Percentiles rank a stretch among this genome's conserved stretches.
Evolutionary conservation across 306 rosid species (phyloP).

Genomic region (Cucurbita ficifolia): DNA sequence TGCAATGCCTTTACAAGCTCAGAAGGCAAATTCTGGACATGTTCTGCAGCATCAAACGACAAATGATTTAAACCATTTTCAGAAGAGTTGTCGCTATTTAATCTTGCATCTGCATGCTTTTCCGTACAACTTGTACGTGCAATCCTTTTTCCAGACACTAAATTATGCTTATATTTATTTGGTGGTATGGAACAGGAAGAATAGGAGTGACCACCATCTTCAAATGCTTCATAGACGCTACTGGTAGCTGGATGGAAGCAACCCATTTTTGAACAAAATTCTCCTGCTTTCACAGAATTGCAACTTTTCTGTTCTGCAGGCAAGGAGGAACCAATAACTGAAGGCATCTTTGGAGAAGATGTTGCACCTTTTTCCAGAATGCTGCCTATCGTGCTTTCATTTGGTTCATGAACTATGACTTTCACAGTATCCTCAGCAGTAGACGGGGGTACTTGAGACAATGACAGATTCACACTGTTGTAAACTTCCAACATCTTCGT

Average conservation of each 20-base stretch:
- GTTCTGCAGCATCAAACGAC: conserved; percentile 11
- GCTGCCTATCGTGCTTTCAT: conserved; percentile 16
- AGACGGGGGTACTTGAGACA: conserved; percentile 18
- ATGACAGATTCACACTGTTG: conserved; percentile 20
- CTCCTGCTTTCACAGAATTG: conserved; percentile 19
- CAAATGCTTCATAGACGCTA: conserved; percentile 16
- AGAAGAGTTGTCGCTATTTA: conserved; percentile 11
- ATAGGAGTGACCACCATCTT: conserved; percentile 16
- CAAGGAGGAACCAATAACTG: conserved; percentile 17
- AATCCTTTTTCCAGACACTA: conserved; percentile 16
- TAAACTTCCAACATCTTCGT: conserved; percentile 18
- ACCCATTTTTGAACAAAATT: conserved; percentile 19
- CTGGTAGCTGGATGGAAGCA: conserved; percentile 17
- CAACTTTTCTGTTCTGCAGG: conserved; percentile 22
- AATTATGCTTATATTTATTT: conserved; percentile 14
- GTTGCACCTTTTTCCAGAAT: conserved; percentile 25
- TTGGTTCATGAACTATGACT: conserved; percentile 23
- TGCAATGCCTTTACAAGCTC: conserved; percentile 15
- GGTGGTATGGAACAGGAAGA: conserved; percentile 21
- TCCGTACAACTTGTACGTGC: conserved; percentile 9
- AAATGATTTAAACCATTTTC: conserved; percentile 10
- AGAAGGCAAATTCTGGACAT: conserved; percentile 13
- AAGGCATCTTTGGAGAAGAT: conserved; percentile 21
- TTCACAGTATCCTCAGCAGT: conserved; percentile 15
- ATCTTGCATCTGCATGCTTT: conserved; percentile 11